These are phyloP conservation scores for Lepidium campestre DNA, from an alignment of 441 rosid genomes.

Conservation along the genomic window DNA sequence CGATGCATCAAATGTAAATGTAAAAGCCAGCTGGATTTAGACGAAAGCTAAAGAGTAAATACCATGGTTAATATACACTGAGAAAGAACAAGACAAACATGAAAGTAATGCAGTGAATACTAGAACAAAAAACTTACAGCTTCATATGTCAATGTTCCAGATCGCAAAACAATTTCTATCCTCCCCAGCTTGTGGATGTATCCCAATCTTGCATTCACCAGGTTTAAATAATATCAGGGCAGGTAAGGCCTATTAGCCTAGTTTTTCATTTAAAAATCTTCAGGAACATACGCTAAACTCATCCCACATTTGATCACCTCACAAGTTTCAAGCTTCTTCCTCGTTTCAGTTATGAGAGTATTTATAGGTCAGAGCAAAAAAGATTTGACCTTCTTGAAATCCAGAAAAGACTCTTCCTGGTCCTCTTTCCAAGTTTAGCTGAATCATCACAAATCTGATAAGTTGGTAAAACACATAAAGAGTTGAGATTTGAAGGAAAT, in stretches of 20 bases:
- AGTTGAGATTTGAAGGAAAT: neutral
- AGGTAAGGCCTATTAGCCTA: constrained; percentile 79
- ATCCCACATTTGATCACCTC: no score
- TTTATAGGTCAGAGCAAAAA: constrained; percentile 88
- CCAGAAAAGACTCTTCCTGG: constrained; percentile 75
- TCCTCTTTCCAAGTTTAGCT: constrained; percentile 78
- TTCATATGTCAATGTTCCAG: constrained; percentile 92
- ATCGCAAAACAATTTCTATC: constrained; percentile 82
- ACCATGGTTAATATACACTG: neutral
- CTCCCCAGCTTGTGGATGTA: constrained; percentile 88
- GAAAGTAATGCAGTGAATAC: neutral
- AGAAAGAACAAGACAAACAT: neutral
- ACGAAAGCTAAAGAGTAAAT: neutral
- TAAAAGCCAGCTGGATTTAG: constrained; percentile 16
- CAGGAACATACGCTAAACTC: no score
- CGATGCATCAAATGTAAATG: constrained; percentile 16
- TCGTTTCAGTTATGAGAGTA: constrained; percentile 70
- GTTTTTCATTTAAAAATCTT: no score
- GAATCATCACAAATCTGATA: constrained; percentile 13
- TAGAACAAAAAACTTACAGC: constrained; percentile 48
- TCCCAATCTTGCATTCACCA: constrained; percentile 92
- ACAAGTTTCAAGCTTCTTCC: no score
- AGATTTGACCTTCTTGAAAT: constrained; percentile 65
- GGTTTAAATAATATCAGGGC: constrained; percentile 90
- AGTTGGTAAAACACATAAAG: neutral